Conservation (phyloP, 352 stramenopile genomes). For the Globisporangium okanoganense region DNA sequence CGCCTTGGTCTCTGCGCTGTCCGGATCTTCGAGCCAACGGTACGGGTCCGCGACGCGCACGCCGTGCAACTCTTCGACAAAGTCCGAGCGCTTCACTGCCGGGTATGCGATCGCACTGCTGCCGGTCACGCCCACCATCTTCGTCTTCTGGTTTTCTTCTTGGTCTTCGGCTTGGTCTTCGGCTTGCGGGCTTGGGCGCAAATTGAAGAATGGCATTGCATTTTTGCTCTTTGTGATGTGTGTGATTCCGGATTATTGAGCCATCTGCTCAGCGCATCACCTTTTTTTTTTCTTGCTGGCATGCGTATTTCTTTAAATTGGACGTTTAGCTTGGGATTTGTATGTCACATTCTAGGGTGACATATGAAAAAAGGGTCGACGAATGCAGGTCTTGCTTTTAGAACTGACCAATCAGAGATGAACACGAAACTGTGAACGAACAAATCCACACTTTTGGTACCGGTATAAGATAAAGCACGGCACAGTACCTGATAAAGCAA, state of each 20-base stretch:
- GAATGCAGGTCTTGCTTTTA: background rate
- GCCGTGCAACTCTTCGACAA: conserved; percentile 59
- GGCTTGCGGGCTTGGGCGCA: conserved; percentile 1
- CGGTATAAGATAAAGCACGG: too few species aligned
- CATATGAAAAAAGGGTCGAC: background rate
- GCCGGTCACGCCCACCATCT: conserved; percentile 4
- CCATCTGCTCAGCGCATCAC: background rate
- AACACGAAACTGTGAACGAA: background rate
- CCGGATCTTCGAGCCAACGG: conserved; percentile 77
- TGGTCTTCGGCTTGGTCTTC: background rate
- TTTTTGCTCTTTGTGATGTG: background rate
- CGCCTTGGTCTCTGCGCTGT: conserved; percentile 69
- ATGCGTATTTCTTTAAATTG: background rate
- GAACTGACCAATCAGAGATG: background rate
- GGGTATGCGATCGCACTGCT: conserved; percentile 37
- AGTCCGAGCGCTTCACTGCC: conserved; percentile 35
- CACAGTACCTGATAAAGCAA: too few species aligned
- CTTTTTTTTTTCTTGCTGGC: background rate
- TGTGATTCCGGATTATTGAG: background rate
- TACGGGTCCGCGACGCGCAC: conserved; percentile 59
- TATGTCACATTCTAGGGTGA: background rate
- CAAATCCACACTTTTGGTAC: background rate
- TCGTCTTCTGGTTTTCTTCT: background rate
- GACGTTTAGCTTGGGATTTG: background rate
- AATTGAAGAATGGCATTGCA: conserved; percentile 11